Base-by-base conservation (phyloP, 2,329 filamentous ascomycete genomes). In the Phoma herbarum region DNA sequence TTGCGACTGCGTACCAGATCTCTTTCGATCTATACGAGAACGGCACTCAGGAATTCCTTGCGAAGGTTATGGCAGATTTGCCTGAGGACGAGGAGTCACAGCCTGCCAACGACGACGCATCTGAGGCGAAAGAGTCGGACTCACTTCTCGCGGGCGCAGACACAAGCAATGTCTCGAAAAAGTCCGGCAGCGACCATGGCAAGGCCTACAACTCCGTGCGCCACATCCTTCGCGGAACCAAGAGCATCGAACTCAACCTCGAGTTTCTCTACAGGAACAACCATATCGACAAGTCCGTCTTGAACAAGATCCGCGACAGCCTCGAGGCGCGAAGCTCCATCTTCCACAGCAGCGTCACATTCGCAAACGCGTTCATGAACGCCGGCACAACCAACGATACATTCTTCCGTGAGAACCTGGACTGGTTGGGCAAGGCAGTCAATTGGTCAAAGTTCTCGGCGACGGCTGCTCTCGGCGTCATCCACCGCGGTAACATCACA, bases 391-490 rank as follows among this genome's bases (percentile, higher is more conserved):
- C 94, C 0, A 95, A 97, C 70, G 95, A 99, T 80, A 96, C 94
- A 73, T 99, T 99, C 81, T 98, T 99, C 87, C 87, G 96, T 8
- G 93, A 98, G 73, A 99, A 99, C 75, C 81, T 99, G 23, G 95
- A 99, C 66, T 99, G 95, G 95, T 82, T 99, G 3, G 93, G 94
- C 60, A 99, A 98, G 82, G 95, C 95, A 25, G 93, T 98, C 46
- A 99, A 99, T 81, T 99, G 95, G 95, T 97, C 93, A 61, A 99
- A 99, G 77, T 99, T 99, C 77, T 97, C 95, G 0, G 95, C 95
- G 14, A 99, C 95, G 4, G 95, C 95, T 56, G 95, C 95, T 8
- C 83, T 99, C 6, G 95, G 95, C 77, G 95, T 98, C 50, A 97
- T 99, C 63, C 95, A 99, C 78, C 90, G 93, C 44, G 95, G 95